Conservation (phyloP, 306 rosid genomes). For the Mimosa bimucronata region DNA sequence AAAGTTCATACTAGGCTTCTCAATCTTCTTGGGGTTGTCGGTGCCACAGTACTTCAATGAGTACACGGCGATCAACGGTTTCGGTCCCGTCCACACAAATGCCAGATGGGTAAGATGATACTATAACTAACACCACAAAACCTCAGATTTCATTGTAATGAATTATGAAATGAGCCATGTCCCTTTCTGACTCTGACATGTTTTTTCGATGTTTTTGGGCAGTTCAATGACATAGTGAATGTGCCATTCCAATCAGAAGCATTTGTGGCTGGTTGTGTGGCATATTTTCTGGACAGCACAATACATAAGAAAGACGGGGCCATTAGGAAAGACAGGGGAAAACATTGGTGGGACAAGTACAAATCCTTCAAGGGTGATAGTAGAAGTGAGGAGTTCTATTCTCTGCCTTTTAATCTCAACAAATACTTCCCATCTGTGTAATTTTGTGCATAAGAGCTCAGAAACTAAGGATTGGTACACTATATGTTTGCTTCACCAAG, state of each 20-base stretch:
- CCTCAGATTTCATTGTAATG: slow-evolving; percentile 2
- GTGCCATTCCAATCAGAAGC: slow-evolving; percentile 94
- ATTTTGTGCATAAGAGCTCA: slow-evolving; percentile 30
- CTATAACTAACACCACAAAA: background rate
- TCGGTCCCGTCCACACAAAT: slow-evolving; percentile 86
- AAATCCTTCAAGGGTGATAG: slow-evolving; percentile 73
- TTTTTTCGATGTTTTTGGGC: slow-evolving; percentile 36
- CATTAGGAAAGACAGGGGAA: slow-evolving; percentile 90
- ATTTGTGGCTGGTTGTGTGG: slow-evolving; percentile 83
- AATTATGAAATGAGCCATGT: background rate
- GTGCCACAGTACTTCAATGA: slow-evolving; percentile 96
- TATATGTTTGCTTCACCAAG: slow-evolving; percentile 39
- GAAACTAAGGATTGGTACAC: slow-evolving; percentile 32
- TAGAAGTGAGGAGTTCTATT: slow-evolving; percentile 93
- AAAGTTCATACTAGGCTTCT: slow-evolving; percentile 84
- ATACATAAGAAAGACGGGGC: slow-evolving; percentile 62
- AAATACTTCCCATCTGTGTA: slow-evolving; percentile 97
- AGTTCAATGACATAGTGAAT: slow-evolving; percentile 94
- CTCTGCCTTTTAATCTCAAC: slow-evolving; percentile 92
- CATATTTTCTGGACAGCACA: slow-evolving; percentile 91
- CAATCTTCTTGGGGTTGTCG: slow-evolving; percentile 91
- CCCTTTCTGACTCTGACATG: slow-evolving; percentile 19
- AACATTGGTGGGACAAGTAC: slow-evolving; percentile 97
- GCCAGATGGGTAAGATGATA: slow-evolving; percentile 86
- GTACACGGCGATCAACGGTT: slow-evolving; percentile 75